A percentile compares a stretch with the other conserved stretches of the same genome.
These are phyloP conservation scores for Ceratobasidium sp. DNA, from an alignment of 1,284 basidiomycete species.

Conservation along the genomic window DNA sequence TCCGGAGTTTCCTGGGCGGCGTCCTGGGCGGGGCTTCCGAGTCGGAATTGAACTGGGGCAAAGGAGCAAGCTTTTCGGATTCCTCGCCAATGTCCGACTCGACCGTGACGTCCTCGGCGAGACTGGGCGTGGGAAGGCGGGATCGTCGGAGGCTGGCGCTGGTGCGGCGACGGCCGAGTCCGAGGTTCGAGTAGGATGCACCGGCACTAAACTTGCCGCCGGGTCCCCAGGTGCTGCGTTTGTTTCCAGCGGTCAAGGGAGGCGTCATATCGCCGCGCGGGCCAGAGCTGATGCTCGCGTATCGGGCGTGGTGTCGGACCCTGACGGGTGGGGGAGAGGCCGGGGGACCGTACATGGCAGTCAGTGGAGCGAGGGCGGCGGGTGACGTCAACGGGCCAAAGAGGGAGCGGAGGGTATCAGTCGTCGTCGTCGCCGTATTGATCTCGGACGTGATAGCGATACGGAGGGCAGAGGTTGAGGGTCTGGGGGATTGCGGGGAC, in stretches of 20 bases:
- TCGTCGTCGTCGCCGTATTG: slow-evolving; percentile 74
- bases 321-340: slow-evolving; percentile 32
- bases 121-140: slow-evolving; percentile 47
- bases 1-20: slow-evolving; percentile 3
- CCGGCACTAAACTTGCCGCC: slow-evolving; percentile 4
- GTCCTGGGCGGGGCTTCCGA: slow-evolving; percentile 16
- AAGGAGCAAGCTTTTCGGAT: slow-evolving; percentile 13
- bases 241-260: slow-evolving; percentile 39
- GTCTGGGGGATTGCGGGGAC: slow-evolving; percentile 49
- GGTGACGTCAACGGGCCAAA: slow-evolving; percentile 74
- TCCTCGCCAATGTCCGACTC: slow-evolving; percentile 45
- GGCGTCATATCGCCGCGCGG: slow-evolving; percentile 22
- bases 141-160: slow-evolving; percentile 32
- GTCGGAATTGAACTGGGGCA: slow-evolving; percentile 27
- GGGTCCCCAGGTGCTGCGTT: slow-evolving; percentile 33
- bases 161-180: slow-evolving; percentile 22
- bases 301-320: slow-evolving; percentile 20
- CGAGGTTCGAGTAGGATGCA: slow-evolving; percentile 9
- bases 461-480: slow-evolving; percentile 62
- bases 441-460: slow-evolving; percentile 72
- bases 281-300: slow-evolving; percentile 53
- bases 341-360: slow-evolving; percentile 83
- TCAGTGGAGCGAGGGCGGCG: slow-evolving; percentile 68
- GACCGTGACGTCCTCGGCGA: slow-evolving; percentile 49
- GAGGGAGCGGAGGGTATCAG: slow-evolving; percentile 77